Conservation (phyloP, 1,284 basidiomycete species). For the Schizopora paradoxa region DNA sequence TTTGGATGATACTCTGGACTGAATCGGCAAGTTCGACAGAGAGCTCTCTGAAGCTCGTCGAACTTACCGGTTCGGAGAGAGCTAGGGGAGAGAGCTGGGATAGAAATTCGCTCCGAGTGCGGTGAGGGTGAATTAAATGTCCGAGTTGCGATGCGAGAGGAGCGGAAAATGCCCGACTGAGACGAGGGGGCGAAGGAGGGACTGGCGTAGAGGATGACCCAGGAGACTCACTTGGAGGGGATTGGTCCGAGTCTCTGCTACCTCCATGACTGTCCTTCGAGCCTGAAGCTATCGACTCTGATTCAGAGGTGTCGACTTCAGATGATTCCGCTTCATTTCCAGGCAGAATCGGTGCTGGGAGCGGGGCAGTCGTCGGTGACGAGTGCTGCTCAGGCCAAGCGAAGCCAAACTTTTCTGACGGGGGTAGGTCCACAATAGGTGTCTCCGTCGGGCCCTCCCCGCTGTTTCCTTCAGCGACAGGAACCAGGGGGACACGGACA, state of each 20-base stretch:
- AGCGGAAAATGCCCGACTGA: constrained; percentile 67
- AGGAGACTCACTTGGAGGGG: constrained; percentile 12
- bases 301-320: constrained; percentile 13
- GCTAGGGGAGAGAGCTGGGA: constrained; percentile 19
- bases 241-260: constrained; percentile 2
- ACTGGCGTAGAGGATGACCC: constrained; percentile 2
- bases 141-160: constrained; percentile 66
- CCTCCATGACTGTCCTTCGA: constrained; percentile 2
- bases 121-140: constrained; percentile 59
- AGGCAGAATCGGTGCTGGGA: constrained; percentile 32
- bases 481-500: constrained; percentile 33
- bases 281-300: constrained; percentile 15
- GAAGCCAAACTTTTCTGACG: constrained; percentile 44
- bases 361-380: constrained; percentile 28
- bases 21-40: constrained; percentile 83
- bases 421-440: constrained; percentile 35
- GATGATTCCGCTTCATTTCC: constrained; percentile 30
- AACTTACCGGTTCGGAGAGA: constrained; percentile 26
- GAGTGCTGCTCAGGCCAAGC: constrained; percentile 43
- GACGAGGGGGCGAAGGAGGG: constrained; percentile 37
- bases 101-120: too few relatives aligned
- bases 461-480: constrained; percentile 26
- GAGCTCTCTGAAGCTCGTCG: constrained; percentile 51
- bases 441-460: constrained; percentile 30
- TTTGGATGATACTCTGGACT: constrained; percentile 83